Conservation (phyloP, 192 early-diverging fungal species). For the Mortierella alpina region DNA sequence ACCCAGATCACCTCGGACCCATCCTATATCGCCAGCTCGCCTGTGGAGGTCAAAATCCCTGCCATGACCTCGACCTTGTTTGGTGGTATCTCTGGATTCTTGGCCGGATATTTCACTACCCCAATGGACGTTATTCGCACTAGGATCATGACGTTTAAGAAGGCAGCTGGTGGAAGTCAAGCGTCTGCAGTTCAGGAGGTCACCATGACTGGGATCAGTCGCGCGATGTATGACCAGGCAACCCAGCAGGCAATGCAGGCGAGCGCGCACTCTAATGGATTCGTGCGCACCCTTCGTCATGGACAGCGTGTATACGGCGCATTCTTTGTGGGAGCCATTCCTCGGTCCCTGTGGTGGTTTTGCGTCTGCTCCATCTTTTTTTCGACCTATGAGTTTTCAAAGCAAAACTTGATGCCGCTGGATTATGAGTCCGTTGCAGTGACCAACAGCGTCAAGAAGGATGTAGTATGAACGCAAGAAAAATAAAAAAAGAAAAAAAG, state of each 20-base stretch:
- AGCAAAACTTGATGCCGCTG: constrained; percentile 52
- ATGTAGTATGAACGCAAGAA: constrained; percentile 4
- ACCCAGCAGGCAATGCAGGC: constrained; percentile 7
- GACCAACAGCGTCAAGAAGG: not conserved
- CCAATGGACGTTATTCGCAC: constrained; percentile 82
- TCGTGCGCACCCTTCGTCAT: constrained; percentile 13
- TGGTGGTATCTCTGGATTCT: constrained; percentile 77
- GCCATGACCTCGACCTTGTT: constrained; percentile 74
- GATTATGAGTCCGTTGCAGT: constrained; percentile 29
- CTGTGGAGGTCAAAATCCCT: constrained; percentile 70
- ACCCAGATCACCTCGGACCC: constrained; percentile 54
- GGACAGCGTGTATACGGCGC: constrained; percentile 52
- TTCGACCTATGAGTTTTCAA: constrained; percentile 73
- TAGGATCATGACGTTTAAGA: constrained; percentile 70
- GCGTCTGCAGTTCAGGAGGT: constrained; percentile 38
- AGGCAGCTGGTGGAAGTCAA: constrained; percentile 17
- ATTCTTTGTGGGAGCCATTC: constrained; percentile 73
- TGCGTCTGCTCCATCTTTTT: constrained; percentile 84
- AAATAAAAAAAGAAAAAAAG: constrained; percentile 11
- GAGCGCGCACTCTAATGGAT: constrained; percentile 23
- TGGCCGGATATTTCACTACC: constrained; percentile 80
- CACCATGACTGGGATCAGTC: constrained; percentile 46
- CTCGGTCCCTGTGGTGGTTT: constrained; percentile 80
- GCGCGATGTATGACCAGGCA: constrained; percentile 43
- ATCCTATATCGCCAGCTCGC: constrained; percentile 57